Evolutionary conservation across 2,329 filamentous ascomycete species (phyloP), one percentile per base, ranked within the genome.

Genomic region (Biscogniauxia mediterranea): DNA sequence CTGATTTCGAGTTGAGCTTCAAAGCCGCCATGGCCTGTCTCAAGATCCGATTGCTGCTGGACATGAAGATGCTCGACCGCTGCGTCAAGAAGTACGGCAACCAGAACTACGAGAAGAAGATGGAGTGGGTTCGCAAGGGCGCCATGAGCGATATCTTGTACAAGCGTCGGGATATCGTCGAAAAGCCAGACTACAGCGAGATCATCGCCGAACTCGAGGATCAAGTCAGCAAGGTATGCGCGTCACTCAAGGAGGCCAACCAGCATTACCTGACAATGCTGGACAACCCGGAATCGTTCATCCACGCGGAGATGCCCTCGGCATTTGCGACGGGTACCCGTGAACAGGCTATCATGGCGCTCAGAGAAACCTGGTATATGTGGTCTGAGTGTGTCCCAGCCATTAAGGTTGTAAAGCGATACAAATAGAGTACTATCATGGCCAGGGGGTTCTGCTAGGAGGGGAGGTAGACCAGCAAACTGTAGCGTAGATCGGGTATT

Each of bases 381-480:
- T 69, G 64, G 65, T 46, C 64, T 3, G 67, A 69, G 55, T 64
- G 61, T 23, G 42, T 53, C 9, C n/a, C 58, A 2, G 64, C 58
- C 11, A 13, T 65, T 6, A 60, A 63, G 21, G 2, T 60, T 87
- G 59, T 80, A 90, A 1, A 42, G 46, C 13, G 13, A 46, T n/a
- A n/a, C 13, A n/a, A n/a, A 46, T 46, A 46, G 38, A 46, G 5
- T n/a, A n/a, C 5, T 15, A 11, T 6, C 15, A 46, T 46, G 38
- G 38, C 6, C 11, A 32, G 11, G 26, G 26, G 26, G 26, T n/a
- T n/a, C n/a, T n/a, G n/a, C n/a, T n/a, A n/a, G n/a, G n/a, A n/a
- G n/a, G n/a, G n/a, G n/a, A n/a, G n/a, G n/a, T n/a, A n/a, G n/a
- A n/a, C n/a, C n/a, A n/a, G n/a, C n/a, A n/a, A n/a, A n/a, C n/a